Percentiles rank a stretch among this genome's conserved stretches.
Evolutionary conservation across 164 flowering plant species (phyloP).

Genomic region (Taxillus chinensis): DNA sequence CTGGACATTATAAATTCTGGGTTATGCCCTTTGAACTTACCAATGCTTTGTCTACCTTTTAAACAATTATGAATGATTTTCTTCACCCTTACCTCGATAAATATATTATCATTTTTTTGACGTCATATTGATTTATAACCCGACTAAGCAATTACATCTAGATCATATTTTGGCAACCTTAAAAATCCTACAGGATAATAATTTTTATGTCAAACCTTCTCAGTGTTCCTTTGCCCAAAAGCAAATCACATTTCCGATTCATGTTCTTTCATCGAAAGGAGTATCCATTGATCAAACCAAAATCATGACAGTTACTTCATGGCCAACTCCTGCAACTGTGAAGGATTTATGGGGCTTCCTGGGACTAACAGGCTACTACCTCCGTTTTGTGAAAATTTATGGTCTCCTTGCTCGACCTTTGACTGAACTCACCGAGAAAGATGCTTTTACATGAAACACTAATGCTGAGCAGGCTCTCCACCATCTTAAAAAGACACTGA

Average conservation of each 20-base stretch:
- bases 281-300: neutral
- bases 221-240: neutral
- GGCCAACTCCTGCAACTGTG: neutral
- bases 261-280: neutral
- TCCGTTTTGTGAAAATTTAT: neutral
- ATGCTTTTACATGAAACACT: neutral
- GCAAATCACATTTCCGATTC: neutral
- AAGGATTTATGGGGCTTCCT: neutral
- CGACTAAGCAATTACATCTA: too few species aligned
- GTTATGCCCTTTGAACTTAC: slow-evolving; percentile 1
- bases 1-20: neutral
- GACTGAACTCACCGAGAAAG: neutral
- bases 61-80: neutral
- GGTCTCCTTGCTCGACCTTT: neutral
- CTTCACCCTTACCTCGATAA: neutral
- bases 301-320: neutral
- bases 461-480: neutral
- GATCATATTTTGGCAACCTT: too few species aligned
- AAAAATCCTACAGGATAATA: neutral
- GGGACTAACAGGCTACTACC: neutral
- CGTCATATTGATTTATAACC: neutral
- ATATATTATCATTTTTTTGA: too few species aligned
- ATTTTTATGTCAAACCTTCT: neutral
- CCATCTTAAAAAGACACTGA: neutral
- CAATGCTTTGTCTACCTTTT: neutral